Conservation (phyloP, 495 filamentous ascomycete genomes). For the Choiromyces venosus region DNA sequence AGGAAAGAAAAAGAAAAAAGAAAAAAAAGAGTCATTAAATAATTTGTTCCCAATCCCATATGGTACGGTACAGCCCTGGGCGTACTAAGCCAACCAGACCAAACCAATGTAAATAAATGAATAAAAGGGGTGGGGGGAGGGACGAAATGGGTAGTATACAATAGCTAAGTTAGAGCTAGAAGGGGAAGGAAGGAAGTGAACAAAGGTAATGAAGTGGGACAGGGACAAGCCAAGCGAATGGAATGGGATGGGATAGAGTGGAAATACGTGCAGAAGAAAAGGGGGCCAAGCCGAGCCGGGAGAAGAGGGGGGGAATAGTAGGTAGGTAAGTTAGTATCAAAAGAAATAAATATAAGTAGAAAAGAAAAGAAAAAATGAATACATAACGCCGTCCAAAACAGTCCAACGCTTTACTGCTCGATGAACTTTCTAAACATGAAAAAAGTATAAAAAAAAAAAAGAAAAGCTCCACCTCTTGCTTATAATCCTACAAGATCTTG, state of each 20-base stretch:
- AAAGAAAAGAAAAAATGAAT: constrained; percentile 36
- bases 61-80: background rate
- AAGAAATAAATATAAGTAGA: constrained; percentile 24
- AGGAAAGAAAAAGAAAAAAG: background rate
- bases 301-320: no score
- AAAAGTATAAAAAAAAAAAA: constrained; percentile 5
- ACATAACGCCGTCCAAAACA: constrained; percentile 43
- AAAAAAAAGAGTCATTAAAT: background rate
- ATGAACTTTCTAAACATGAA: constrained; percentile 42
- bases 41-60: background rate
- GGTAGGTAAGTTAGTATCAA: constrained; percentile 1
- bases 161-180: no score
- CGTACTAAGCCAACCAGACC: background rate
- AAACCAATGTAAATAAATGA: background rate
- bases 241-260: no score
- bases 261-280: no score
- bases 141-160: background rate
- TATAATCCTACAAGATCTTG: constrained; percentile 37
- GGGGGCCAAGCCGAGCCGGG: no score
- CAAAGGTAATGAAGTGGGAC: no score
- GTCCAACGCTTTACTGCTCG: constrained; percentile 41
- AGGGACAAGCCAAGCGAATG: no score
- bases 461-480: constrained; percentile 1
- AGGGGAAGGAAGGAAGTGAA: no score
- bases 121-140: background rate